phyloP scores from a whole-genome alignment of 208 protist species.

The Crithidia acanthocephali region DNA sequence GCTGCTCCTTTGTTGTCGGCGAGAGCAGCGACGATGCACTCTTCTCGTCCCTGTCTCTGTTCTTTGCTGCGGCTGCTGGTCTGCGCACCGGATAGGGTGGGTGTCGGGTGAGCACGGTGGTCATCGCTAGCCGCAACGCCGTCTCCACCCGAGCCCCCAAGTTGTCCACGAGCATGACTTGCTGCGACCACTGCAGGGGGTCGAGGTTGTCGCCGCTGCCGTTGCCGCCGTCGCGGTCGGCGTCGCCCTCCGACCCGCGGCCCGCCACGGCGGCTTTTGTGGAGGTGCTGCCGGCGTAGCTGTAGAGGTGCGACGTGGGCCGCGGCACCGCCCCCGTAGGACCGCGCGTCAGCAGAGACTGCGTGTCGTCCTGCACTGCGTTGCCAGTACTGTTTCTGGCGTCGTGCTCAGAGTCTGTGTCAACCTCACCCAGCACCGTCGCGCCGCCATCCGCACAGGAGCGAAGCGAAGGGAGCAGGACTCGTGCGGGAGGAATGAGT shows the following conservation, averaged over 20 bases:
- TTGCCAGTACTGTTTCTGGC: neutral
- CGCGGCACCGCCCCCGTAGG: constrained; percentile 26
- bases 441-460: neutral
- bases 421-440: neutral
- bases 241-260: neutral
- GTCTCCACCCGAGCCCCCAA: constrained; percentile 44
- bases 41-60: neutral
- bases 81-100: neutral
- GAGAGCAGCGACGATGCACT: neutral
- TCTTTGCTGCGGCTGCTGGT: neutral
- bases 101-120: constrained; percentile 20
- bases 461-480: constrained; percentile 9
- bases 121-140: constrained; percentile 34
- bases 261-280: neutral
- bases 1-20: neutral
- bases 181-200: constrained; percentile 50
- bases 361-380: neutral
- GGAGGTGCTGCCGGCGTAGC: constrained; percentile 2
- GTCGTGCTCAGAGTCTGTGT: neutral
- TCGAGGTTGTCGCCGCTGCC: constrained; percentile 23
- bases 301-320: constrained; percentile 20
- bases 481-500: constrained; percentile 11
- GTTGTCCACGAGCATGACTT: constrained; percentile 63
- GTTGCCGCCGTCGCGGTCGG: neutral
- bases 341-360: constrained; percentile 16